phyloP scores from a whole-genome alignment of 75 land plant genomes.

The Isoetes taiwanensis region DNA sequence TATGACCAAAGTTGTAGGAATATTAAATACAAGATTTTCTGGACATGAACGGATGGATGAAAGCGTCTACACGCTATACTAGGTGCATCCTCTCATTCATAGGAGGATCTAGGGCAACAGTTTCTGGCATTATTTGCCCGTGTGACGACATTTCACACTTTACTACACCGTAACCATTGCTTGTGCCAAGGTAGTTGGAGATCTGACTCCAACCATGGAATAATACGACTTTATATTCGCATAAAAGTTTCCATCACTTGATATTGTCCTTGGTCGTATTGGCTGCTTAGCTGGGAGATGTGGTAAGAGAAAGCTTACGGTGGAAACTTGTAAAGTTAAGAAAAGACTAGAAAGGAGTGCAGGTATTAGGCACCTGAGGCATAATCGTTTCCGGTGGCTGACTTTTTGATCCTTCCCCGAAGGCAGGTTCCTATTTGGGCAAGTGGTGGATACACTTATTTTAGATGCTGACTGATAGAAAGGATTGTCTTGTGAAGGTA shows the following conservation, averaged over 20 bases:
- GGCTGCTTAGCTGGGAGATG: not conserved
- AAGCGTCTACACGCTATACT: not conserved
- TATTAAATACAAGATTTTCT: not conserved
- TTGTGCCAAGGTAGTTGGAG: constrained; percentile 1
- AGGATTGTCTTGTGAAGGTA: too few relatives aligned
- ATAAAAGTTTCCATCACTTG: not conserved
- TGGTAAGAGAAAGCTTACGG: not conserved
- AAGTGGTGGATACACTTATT: too few relatives aligned
- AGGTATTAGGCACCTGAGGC: not conserved
- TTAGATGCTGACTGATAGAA: too few relatives aligned
- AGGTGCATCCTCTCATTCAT: not conserved
- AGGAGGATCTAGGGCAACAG: not conserved
- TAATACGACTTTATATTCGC: not conserved
- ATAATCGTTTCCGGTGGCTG: constrained; percentile 3
- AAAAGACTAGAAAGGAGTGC: not conserved
- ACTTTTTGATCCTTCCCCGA: too few relatives aligned
- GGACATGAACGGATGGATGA: constrained; percentile 1
- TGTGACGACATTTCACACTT: not conserved
- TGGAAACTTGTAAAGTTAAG: not conserved
- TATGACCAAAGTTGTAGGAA: not conserved
- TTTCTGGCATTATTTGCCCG: not conserved
- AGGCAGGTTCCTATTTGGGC: too few relatives aligned
- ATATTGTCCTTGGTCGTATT: not conserved
- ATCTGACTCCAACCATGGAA: not conserved
- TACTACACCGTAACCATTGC: not conserved